Evolutionary conservation across 176 grass and related monocot species (phyloP).

Genomic region (Aechmea fasciata): DNA sequence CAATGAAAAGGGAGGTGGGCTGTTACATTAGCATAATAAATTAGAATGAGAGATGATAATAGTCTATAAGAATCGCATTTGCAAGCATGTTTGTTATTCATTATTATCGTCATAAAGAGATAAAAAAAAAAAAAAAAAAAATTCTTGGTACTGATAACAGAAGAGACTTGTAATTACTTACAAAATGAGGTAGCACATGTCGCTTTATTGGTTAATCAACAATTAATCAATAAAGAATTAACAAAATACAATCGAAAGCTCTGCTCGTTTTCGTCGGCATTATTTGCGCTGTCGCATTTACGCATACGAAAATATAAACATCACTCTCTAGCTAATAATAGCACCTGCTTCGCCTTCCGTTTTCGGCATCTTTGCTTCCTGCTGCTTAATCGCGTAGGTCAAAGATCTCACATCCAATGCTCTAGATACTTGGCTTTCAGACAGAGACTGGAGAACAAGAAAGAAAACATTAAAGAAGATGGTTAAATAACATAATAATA

Average conservation of each 20-base stretch:
- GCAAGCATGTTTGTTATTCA: too few relatives aligned
- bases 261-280: background rate
- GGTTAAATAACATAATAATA: conserved; percentile 12
- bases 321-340: background rate
- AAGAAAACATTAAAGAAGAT: conserved; percentile 18
- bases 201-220: background rate
- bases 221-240: background rate
- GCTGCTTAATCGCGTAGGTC: conserved; percentile 52
- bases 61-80: too few relatives aligned
- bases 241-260: background rate
- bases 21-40: too few relatives aligned
- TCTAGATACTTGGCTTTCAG: conserved; percentile 54
- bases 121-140: background rate
- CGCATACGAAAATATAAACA: background rate
- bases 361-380: conserved; percentile 70
- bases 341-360: conserved; percentile 31
- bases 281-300: background rate
- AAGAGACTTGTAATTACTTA: background rate
- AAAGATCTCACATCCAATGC: conserved; percentile 60
- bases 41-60: too few relatives aligned
- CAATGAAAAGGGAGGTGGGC: too few relatives aligned
- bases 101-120: background rate
- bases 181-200: background rate
- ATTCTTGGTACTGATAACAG: background rate
- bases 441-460: conserved; percentile 46